Percentiles rank a stretch among this genome's conserved stretches.
phyloP scores from a whole-genome alignment of 2,329 filamentous ascomycete species.

The Trichophyton simii region DNA sequence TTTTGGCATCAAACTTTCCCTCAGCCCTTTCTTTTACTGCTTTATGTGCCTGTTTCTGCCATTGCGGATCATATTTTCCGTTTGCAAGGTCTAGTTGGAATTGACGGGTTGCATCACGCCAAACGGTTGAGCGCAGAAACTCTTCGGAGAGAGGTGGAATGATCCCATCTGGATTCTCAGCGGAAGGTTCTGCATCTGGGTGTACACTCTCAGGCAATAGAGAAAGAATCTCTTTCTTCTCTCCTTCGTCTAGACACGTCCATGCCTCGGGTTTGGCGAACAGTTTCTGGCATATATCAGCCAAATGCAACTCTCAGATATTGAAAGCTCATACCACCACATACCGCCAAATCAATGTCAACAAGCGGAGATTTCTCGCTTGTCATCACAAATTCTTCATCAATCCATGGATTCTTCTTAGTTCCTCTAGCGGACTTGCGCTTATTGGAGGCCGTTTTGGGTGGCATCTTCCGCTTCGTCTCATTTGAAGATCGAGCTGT shows the following conservation, averaged over 20 bases:
- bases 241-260: conserved; percentile 29
- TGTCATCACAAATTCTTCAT: conserved; percentile 28
- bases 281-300: conserved; percentile 22
- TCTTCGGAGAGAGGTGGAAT: conserved; percentile 29
- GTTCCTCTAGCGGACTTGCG: conserved; percentile 22
- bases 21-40: conserved; percentile 41
- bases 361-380: conserved; percentile 27
- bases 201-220: conserved; percentile 33
- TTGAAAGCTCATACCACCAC: conserved; percentile 7
- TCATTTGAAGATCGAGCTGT: conserved; percentile 6
- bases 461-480: conserved; percentile 9
- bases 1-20: conserved; percentile 46
- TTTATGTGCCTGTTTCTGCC: conserved; percentile 42
- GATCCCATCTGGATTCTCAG: conserved; percentile 21
- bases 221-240: conserved; percentile 30
- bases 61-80: conserved; percentile 46
- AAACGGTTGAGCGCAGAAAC: conserved; percentile 35
- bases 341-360: conserved; percentile 29
- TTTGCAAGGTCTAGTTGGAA: conserved; percentile 45
- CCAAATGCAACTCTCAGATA: no score
- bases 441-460: conserved; percentile 19
- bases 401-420: conserved; percentile 27
- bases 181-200: conserved; percentile 19
- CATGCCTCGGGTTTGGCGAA: conserved; percentile 31
- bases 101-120: conserved; percentile 41